These are phyloP conservation scores for Amanita subjunquillea DNA, from an alignment of 768 basidiomycete species.

Conservation along the genomic window DNA sequence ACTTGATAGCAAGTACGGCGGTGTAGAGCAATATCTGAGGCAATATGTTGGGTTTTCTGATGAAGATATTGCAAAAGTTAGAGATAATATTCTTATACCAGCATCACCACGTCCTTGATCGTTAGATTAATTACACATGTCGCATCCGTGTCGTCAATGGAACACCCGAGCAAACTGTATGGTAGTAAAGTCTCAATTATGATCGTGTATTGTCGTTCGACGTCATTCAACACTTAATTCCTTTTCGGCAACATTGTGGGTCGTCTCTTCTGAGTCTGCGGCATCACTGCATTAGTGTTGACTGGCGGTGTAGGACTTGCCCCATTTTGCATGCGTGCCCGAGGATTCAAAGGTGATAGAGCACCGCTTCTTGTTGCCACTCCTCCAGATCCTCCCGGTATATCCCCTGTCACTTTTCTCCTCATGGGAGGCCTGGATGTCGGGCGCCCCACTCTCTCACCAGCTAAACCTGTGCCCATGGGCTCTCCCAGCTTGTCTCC, in stretches of 20 bases:
- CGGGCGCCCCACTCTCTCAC: slow-evolving; percentile 17
- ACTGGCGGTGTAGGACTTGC: slow-evolving; percentile 12
- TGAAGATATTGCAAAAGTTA: slow-evolving; percentile 52
- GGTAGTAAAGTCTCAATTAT: background rate
- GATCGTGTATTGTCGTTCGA: background rate
- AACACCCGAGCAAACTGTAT: background rate
- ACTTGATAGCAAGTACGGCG: slow-evolving; percentile 55
- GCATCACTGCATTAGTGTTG: slow-evolving; percentile 11
- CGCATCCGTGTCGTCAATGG: background rate
- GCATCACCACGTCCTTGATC: slow-evolving; percentile 11
- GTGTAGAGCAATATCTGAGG: slow-evolving; percentile 54
- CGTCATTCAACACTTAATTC: slow-evolving; percentile 5
- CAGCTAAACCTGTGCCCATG: slow-evolving; percentile 10
- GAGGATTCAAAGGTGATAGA: slow-evolving; percentile 68
- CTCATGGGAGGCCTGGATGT: slow-evolving; percentile 37
- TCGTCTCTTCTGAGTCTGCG: slow-evolving; percentile 24
- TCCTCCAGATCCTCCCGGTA: slow-evolving; percentile 18
- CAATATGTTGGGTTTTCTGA: slow-evolving; percentile 46
- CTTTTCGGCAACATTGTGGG: slow-evolving; percentile 21
- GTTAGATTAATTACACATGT: background rate
- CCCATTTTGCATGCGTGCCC: slow-evolving; percentile 42
- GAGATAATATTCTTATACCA: slow-evolving; percentile 41
- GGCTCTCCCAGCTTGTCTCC: slow-evolving; percentile 29
- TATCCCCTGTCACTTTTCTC: slow-evolving; percentile 53
- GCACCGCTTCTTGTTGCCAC: slow-evolving; percentile 31